Conservation (phyloP, 768 basidiomycete species). For the Pisolithus marmoratus region DNA sequence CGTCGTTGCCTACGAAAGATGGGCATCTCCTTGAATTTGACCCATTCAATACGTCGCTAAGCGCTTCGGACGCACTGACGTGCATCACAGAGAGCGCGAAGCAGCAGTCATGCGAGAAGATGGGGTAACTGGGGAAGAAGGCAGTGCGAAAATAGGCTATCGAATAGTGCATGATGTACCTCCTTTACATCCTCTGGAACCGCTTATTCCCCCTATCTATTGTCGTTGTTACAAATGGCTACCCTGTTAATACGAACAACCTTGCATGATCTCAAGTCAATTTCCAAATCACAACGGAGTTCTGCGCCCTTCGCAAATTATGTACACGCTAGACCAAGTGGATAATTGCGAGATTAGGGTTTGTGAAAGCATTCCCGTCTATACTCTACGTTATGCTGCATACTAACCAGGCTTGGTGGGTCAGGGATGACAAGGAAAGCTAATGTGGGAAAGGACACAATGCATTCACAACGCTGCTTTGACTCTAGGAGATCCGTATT, state of each 20-base stretch:
- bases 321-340: too few species aligned
- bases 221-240: not conserved
- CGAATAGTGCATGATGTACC: constrained; percentile 14
- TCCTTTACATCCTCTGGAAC: not conserved
- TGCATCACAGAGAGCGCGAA: constrained; percentile 79
- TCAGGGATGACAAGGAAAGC: too few species aligned
- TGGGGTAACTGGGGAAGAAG: constrained; percentile 64
- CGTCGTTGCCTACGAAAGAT: constrained; percentile 75
- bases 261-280: not conserved
- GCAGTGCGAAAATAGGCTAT: constrained; percentile 78
- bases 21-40: constrained; percentile 82
- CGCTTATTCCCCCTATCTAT: not conserved
- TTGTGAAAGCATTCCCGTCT: too few species aligned
- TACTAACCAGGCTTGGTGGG: too few species aligned
- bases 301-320: too few species aligned
- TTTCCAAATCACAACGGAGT: too few species aligned
- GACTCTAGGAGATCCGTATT: not conserved
- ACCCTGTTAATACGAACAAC: not conserved
- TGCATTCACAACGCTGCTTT: constrained; percentile 1
- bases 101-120: constrained; percentile 74
- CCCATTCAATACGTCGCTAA: constrained; percentile 67
- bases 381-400: too few species aligned
- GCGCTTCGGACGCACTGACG: constrained; percentile 66
- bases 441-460: too few species aligned
- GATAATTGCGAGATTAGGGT: too few species aligned